phyloP scores from a whole-genome alignment of 1,139 yeast species.

The Meyerozyma carpophila region DNA sequence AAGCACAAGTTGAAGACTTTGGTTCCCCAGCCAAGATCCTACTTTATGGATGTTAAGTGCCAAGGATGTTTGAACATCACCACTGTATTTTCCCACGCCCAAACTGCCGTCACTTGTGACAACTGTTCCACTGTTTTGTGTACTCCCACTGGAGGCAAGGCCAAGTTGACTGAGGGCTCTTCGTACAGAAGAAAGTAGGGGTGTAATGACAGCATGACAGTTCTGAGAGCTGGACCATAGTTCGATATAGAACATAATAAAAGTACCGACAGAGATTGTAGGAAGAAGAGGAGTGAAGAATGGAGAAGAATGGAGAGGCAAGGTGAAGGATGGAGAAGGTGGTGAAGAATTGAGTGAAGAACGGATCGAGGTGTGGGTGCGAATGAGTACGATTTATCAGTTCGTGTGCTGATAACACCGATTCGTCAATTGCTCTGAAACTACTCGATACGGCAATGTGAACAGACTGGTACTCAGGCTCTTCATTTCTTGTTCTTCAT shows the following conservation, averaged over 20 bases:
- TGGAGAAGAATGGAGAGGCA: background rate
- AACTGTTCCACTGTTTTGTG: constrained; percentile 97
- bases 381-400: no score
- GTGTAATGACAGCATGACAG: constrained; percentile 2
- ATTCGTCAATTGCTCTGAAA: no score
- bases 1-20: constrained; percentile 97
- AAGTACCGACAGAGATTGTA: background rate
- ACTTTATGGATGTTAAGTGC: constrained; percentile 99
- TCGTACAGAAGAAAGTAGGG: constrained; percentile 98
- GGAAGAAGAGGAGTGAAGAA: no score
- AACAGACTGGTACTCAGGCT: no score
- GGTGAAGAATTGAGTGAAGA: background rate
- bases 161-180: constrained; percentile 98
- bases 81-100: constrained; percentile 99
- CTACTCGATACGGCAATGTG: no score
- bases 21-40: constrained; percentile 97
- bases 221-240: background rate
- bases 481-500: no score
- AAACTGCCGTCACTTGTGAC: constrained; percentile 99
- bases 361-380: background rate
- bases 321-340: background rate
- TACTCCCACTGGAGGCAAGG: constrained; percentile 99
- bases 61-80: constrained; percentile 99
- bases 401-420: no score
- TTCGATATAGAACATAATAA: background rate